Conservation (phyloP, 495 filamentous ascomycete genomes). For the Penicillium goetzii region DNA sequence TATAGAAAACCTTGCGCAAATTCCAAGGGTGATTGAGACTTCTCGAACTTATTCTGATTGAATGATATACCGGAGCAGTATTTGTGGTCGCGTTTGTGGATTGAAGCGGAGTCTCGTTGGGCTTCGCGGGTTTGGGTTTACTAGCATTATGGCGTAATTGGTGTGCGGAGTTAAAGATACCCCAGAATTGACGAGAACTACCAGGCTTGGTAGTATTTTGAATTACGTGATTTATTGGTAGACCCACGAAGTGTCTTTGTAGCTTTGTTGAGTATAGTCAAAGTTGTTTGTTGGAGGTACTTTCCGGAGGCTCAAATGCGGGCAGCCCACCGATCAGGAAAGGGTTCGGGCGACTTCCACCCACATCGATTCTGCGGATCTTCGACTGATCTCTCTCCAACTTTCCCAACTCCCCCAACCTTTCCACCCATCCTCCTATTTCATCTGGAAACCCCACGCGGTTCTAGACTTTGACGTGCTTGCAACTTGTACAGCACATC, state of each 20-base stretch:
- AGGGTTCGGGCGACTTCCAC: constrained; percentile 47
- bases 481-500: constrained; percentile 18
- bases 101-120: not conserved
- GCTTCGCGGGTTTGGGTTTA: not conserved
- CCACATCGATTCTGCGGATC: constrained; percentile 38
- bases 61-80: not conserved
- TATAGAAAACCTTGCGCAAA: constrained; percentile 70
- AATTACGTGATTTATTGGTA: too few species aligned
- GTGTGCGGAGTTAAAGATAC: constrained; percentile 17
- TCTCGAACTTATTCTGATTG: not conserved
- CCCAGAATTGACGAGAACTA: constrained; percentile 8
- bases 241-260: not conserved
- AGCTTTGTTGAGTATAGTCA: not conserved
- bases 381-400: constrained; percentile 8
- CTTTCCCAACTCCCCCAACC: constrained; percentile 14
- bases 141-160: constrained; percentile 15
- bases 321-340: constrained; percentile 31
- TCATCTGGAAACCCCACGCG: constrained; percentile 1
- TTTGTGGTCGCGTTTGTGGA: not conserved
- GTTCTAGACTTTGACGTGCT: constrained; percentile 12
- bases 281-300: not conserved
- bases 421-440: constrained; percentile 18
- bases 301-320: constrained; percentile 6
- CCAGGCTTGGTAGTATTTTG: not conserved
- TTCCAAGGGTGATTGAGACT: constrained; percentile 66